Evolutionary conservation across 2,329 filamentous ascomycete genomes (phyloP).

Genomic region (Arthroderma sp.): DNA sequence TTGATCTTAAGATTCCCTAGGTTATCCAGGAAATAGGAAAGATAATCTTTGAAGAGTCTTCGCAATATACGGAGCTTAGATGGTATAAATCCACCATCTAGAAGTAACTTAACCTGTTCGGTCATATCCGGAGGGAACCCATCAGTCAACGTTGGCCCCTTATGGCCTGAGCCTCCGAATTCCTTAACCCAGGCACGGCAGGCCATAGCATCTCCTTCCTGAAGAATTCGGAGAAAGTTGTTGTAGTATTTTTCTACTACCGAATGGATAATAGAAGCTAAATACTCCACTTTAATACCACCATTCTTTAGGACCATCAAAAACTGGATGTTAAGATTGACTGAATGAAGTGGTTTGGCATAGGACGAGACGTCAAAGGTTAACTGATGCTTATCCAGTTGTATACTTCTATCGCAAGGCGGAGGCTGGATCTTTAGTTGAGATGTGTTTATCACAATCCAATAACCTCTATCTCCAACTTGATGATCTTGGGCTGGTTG

Average conservation of each 20-base stretch:
- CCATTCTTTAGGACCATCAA: slow-evolving; percentile 45
- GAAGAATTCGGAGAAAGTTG: slow-evolving; percentile 29
- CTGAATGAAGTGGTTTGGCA: slow-evolving; percentile 33
- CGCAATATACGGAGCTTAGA: slow-evolving; percentile 32
- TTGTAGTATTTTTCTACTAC: slow-evolving; percentile 27
- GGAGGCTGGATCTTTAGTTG: slow-evolving; percentile 46
- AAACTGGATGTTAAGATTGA: slow-evolving; percentile 43
- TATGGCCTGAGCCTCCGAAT: background rate
- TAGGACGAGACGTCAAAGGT: slow-evolving; percentile 46
- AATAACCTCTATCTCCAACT: slow-evolving; percentile 28
- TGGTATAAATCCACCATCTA: slow-evolving; percentile 39
- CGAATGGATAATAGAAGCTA: slow-evolving; percentile 34
- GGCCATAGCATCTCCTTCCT: slow-evolving; percentile 22
- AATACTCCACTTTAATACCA: slow-evolving; percentile 32
- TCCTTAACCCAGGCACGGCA: slow-evolving; percentile 22
- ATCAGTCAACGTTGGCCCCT: slow-evolving; percentile 18
- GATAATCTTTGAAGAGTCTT: slow-evolving; percentile 27
- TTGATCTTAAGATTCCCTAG: slow-evolving; percentile 39
- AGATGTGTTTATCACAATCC: slow-evolving; percentile 46
- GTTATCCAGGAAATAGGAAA: slow-evolving; percentile 32
- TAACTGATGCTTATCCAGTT: slow-evolving; percentile 34
- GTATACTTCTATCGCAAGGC: slow-evolving; percentile 23
- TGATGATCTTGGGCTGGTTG: slow-evolving; percentile 4
- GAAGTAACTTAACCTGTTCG: slow-evolving; percentile 28
- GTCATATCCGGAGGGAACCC: slow-evolving; percentile 26